phyloP scores from a whole-genome alignment of 371 early-diverging fungal species.

The Apophysomyces elegans region DNA sequence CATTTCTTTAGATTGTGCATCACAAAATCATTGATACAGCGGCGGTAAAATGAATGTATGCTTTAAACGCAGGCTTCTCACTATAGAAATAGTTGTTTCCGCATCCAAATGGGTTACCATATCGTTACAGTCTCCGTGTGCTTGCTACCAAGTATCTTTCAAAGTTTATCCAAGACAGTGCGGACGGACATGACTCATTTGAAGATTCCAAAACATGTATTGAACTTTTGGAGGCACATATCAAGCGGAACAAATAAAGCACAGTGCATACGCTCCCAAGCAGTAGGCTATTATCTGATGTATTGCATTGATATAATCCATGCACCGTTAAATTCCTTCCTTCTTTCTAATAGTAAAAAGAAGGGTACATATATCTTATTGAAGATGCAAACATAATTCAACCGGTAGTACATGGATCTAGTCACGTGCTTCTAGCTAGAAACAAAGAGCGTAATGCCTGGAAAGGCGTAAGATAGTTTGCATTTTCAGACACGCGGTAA shows the following conservation, averaged over 20 bases:
- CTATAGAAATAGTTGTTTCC: conserved; percentile 39
- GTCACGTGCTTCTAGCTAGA: no score
- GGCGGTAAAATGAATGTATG: conserved; percentile 30
- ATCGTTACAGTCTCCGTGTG: conserved; percentile 39
- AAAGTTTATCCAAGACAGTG: conserved; percentile 57
- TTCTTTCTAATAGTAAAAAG: no score
- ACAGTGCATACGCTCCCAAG: no score
- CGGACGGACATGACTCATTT: conserved; percentile 61
- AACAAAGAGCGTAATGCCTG: no score
- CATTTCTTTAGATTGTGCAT: conserved; percentile 31
- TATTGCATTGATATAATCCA: no score
- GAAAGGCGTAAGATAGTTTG: no score
- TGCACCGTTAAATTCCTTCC: no score
- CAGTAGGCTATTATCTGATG: no score
- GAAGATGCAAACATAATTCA: no score
- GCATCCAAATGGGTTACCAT: conserved; percentile 51
- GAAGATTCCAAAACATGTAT: conserved; percentile 63
- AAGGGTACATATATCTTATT: no score
- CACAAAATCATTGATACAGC: conserved; percentile 49
- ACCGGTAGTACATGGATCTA: no score
- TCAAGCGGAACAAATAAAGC: neutral
- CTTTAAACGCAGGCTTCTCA: neutral
- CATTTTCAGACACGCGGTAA: no score
- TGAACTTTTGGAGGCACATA: conserved; percentile 38
- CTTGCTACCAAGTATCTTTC: conserved; percentile 37